Percentiles rank a stretch among this genome's conserved stretches.
Evolutionary conservation across 306 rosid genomes (phyloP).

Genomic region (Vigna trinervia): DNA sequence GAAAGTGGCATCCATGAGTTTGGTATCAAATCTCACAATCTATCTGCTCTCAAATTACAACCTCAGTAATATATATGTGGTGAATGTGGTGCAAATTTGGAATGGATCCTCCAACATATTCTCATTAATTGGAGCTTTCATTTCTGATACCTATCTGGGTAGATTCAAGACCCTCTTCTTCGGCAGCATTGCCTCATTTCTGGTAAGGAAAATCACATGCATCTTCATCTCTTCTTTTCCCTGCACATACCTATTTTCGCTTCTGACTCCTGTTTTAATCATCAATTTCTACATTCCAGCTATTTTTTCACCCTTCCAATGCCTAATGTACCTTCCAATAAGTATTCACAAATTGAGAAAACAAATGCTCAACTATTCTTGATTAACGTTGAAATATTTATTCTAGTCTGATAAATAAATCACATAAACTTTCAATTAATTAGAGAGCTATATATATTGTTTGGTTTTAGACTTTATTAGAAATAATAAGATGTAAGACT

Average conservation of each 20-base stretch:
- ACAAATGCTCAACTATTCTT: background rate
- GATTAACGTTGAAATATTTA: background rate
- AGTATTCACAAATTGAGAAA: background rate
- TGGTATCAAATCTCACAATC: constrained; percentile 67
- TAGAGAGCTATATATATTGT: background rate
- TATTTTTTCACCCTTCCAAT: background rate
- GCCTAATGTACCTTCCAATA: background rate
- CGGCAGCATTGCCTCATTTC: constrained; percentile 67
- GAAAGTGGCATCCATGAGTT: constrained; percentile 91
- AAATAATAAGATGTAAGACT: background rate
- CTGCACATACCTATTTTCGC: background rate
- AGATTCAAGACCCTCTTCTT: constrained; percentile 71
- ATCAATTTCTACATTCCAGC: background rate
- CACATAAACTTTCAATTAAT: background rate
- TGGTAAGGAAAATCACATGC: constrained; percentile 61
- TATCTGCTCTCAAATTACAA: constrained; percentile 64
- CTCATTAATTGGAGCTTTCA: constrained; percentile 72
- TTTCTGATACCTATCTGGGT: constrained; percentile 81
- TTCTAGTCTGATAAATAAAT: background rate
- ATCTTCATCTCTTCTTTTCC: background rate
- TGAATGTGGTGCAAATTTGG: constrained; percentile 76
- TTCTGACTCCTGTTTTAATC: background rate
- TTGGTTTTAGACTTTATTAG: background rate
- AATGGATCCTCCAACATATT: constrained; percentile 71
- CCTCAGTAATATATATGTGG: constrained; percentile 60